phyloP scores from a whole-genome alignment of 2,329 filamentous ascomycete species.

The Zalaria obscura region DNA sequence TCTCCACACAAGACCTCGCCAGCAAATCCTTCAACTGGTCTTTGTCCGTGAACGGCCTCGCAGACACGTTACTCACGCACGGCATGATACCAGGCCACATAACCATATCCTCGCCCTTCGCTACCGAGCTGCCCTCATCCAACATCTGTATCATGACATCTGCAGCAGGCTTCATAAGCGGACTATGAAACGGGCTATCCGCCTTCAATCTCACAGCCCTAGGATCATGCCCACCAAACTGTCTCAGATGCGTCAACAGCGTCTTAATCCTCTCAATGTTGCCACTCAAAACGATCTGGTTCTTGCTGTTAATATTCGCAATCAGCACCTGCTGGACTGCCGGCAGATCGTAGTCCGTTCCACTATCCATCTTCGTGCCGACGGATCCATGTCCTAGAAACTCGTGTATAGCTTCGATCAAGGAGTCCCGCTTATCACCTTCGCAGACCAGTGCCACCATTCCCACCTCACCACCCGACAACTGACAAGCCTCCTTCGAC shows the following conservation, averaged over 20 bases:
- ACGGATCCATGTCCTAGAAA: constrained; percentile 57
- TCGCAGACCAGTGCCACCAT: constrained; percentile 93
- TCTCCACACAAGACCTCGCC: constrained; percentile 74
- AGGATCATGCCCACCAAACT: constrained; percentile 85
- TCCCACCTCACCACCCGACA: constrained; percentile 69
- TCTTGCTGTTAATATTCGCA: constrained; percentile 89
- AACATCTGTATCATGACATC: constrained; percentile 58
- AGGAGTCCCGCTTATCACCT: constrained; percentile 52
- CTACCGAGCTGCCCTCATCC: constrained; percentile 33
- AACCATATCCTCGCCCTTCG: constrained; percentile 49
- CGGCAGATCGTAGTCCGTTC: constrained; percentile 44
- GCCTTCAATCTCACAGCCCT: constrained; percentile 74
- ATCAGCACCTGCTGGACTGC: constrained; percentile 79
- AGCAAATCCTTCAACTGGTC: constrained; percentile 66
- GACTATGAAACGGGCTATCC: constrained; percentile 82
- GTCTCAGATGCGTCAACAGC: constrained; percentile 69
- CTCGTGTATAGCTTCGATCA: constrained; percentile 62
- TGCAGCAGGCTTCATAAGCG: constrained; percentile 77
- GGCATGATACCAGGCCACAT: constrained; percentile 62
- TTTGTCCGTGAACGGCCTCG: constrained; percentile 58
- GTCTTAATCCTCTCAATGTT: constrained; percentile 70
- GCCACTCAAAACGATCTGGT: constrained; percentile 88
- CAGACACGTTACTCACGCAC: constrained; percentile 78
- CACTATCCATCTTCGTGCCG: constrained; percentile 51
- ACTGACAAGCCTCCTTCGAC: constrained; percentile 48